phyloP scores from a whole-genome alignment of 768 basidiomycete genomes.

The Zangia roseola region DNA sequence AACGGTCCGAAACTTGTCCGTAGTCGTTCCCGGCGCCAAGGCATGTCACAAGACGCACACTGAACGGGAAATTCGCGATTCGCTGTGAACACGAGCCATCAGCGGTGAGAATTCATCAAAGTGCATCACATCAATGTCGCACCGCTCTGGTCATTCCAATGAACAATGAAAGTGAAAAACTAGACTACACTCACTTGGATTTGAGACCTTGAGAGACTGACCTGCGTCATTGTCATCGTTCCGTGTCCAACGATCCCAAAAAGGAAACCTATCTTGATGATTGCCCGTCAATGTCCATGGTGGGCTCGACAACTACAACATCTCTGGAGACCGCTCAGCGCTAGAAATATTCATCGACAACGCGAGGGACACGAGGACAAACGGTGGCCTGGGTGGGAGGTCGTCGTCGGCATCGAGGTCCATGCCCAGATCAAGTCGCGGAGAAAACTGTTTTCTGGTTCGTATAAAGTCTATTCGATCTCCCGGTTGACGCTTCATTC shows the following conservation, averaged over 20 bases:
- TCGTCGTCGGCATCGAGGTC: constrained; percentile 92
- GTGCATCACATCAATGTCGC: too few species aligned
- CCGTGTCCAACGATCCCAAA: background rate
- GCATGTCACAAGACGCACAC: background rate
- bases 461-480: constrained; percentile 19
- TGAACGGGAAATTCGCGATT: background rate
- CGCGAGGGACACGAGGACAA: constrained; percentile 17
- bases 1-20: too few species aligned
- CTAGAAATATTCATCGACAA: constrained; percentile 3
- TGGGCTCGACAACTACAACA: constrained; percentile 13
- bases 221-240: background rate
- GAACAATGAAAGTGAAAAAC: too few species aligned
- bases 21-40: too few species aligned
- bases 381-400: constrained; percentile 85
- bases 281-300: constrained; percentile 17
- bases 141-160: too few species aligned
- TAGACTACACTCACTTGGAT: too few species aligned
- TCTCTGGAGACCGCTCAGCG: constrained; percentile 7
- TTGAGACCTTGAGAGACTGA: too few species aligned
- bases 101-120: too few species aligned
- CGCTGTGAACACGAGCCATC: background rate
- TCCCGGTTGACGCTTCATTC: background rate
- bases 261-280: constrained; percentile 24
- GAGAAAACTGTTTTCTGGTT: constrained; percentile 84
- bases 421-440: constrained; percentile 92